Base-by-base conservation (phyloP, 2,329 filamentous ascomycete genomes). In the Curvularia sp. region DNA sequence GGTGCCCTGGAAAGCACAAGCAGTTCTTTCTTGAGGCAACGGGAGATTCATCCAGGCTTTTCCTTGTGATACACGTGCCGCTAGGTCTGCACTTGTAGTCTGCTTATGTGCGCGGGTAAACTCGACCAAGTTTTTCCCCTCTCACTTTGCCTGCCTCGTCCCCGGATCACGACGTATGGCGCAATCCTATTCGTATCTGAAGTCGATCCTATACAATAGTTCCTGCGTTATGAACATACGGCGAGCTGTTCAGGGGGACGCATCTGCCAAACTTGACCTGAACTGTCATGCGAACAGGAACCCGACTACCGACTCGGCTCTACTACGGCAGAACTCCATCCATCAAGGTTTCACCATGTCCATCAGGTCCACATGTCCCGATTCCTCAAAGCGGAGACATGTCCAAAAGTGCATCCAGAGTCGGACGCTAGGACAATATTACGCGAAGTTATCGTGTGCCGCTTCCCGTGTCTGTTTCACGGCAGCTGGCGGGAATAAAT, bases 311-410 rank as follows among this genome's bases (percentile, higher is more conserved):
- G n/a, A 13, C 5, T 46, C 54, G 49, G 54, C 33, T 18, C 54
- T 53, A 53, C 54, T 41, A 5, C 54, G 54, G 54, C 18, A 4
- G 12, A 28, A 50, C 48, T 15, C 8, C 35, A 30, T 7, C 20
- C 35, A 10, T 50, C 35, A 24, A 39, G n/a, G 48, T 50, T 50
- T 50, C 48, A 41, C 48, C 24, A 50, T 30, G n/a, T 15, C 33
- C n/a, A 41, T 22, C 35, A 49, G 31, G 22, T 50, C 48, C 22
- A 39, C 48, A 50, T 18, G 7, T 50, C 22, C 12, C 24, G 24
- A 50, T 41, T 30, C 4, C 48, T 28, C 24, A 15, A 41, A n/a
- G 35, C 35, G 48, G 48, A 50, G 48, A 50, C 33, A 41, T 24
- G 33, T 12, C 48, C 35, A 39, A 50, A 41, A 41, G 22, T 41